phyloP scores from a whole-genome alignment of 2,329 filamentous ascomycete genomes.

The Microsporum ferrugineum region DNA sequence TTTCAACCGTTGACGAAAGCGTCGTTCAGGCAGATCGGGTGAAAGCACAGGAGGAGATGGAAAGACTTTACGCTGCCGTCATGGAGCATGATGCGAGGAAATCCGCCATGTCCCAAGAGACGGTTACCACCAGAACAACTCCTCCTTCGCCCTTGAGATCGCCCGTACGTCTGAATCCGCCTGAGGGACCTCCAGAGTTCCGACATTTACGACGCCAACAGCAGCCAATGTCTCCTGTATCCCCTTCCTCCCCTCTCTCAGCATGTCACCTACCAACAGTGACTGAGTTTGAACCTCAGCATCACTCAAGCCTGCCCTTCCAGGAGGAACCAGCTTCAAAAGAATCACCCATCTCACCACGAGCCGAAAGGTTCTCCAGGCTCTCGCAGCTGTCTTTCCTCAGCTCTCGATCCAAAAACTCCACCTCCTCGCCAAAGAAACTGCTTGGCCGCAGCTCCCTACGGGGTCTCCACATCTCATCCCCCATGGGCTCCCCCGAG shows the following conservation, averaged over 20 bases:
- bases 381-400: constrained; percentile 33
- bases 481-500: constrained; percentile 40
- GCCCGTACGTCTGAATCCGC: constrained; percentile 18
- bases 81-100: constrained; percentile 68
- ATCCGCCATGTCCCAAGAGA: constrained; percentile 16
- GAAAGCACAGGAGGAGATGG: constrained; percentile 70
- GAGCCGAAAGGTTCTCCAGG: constrained; percentile 29
- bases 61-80: constrained; percentile 81
- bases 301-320: constrained; percentile 14
- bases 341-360: constrained; percentile 22
- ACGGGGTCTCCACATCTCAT: constrained; percentile 48
- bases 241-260: constrained; percentile 11
- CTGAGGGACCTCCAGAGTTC: constrained; percentile 22
- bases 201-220: constrained; percentile 17
- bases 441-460: constrained; percentile 35
- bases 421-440: constrained; percentile 30
- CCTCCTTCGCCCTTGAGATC: constrained; percentile 23
- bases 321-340: constrained; percentile 10
- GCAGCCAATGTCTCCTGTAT: constrained; percentile 8
- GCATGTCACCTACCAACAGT: constrained; percentile 6
- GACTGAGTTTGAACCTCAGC: constrained; percentile 10
- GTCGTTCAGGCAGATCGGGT: constrained; percentile 63
- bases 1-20: constrained; percentile 62
- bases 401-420: constrained; percentile 31
- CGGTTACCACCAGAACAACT: constrained; percentile 10